Evolutionary conservation across 1,284 basidiomycete genomes (phyloP), one percentile per base, ranked within the genome.

Genomic region (Apiotrichum gamsii): DNA sequence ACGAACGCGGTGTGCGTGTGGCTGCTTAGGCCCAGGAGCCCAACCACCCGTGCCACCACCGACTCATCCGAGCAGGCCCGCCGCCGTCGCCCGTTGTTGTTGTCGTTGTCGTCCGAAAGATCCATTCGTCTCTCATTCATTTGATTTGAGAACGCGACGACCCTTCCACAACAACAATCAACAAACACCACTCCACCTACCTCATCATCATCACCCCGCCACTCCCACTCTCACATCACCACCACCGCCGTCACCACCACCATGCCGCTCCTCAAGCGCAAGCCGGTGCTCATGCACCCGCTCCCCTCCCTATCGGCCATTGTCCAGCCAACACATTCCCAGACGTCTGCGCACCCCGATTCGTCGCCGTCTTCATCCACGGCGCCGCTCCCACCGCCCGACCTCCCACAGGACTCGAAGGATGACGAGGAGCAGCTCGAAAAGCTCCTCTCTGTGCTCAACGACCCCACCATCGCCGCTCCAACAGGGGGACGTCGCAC

Each of bases 261-360:
- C 58, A 91, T 91, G 88, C 87, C 88, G 59, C 85, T 87, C 66
- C 87, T 87, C 74, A 84, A 89, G 62, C 83, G 88, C 74, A 91
- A 91, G 74, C 83, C 86, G 74, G 88, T 91, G 61, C 80, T 90
- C 62, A 83, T 87, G 77, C 84, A 82, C 60, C 69, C 67, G 14
- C 61, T 70, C 19, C 69, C 69, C 8, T 61, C 63, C 18, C 54
- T 70, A 32, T 52, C 62, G 25, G 20, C 54, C 16, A 54, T 54
- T 11, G 46, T 50, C 15, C 52, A 54, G 37, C 52, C 52, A 16
- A 24, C 49, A 15, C 40, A 49, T 18, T 35, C 47, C 20, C 34
- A 20, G 13, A 36, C 45, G 20, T 39, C 47, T n/a, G 21, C 45
- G 20, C 29, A 31, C 37, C 19, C 32, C 36, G 51, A 38, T 3